phyloP scores from a whole-genome alignment of 768 basidiomycete genomes.

The Nevesoporus exiguus region DNA sequence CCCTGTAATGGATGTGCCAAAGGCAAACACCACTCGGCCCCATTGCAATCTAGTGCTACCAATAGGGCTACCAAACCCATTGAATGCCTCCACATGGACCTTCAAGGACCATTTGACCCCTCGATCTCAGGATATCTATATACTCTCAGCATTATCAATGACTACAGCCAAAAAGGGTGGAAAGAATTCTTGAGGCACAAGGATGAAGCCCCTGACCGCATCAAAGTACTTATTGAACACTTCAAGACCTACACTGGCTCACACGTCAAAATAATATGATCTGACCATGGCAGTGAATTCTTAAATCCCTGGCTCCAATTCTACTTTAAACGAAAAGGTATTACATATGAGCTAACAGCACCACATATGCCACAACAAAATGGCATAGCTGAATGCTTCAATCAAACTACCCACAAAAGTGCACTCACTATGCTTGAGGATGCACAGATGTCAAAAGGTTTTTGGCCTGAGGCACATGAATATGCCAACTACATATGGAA shows the following conservation, averaged over 20 bases:
- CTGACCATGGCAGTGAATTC: background rate
- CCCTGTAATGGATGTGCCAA: no score
- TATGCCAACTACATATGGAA: conserved; percentile 7
- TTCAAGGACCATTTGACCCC: no score
- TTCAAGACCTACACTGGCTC: background rate
- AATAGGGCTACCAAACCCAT: no score
- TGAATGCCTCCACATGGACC: no score
- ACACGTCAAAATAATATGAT: background rate
- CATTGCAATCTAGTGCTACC: no score
- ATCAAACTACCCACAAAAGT: conserved; percentile 24
- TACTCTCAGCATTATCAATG: conserved; percentile 3
- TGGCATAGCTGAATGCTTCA: conserved; percentile 10
- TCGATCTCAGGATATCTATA: no score
- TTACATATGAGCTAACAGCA: background rate
- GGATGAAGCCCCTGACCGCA: background rate
- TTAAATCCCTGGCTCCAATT: background rate
- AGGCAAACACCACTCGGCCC: no score
- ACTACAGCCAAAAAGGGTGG: conserved; percentile 10
- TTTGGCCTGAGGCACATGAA: conserved; percentile 21
- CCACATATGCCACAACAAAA: background rate
- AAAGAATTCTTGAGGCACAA: conserved; percentile 11
- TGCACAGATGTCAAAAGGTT: conserved; percentile 10
- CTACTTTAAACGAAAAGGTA: background rate
- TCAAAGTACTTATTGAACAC: background rate
- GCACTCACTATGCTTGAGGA: conserved; percentile 24